Evolutionary conservation across 768 basidiomycete genomes (phyloP).

Genomic region (Boletus rufocinnamomeus): DNA sequence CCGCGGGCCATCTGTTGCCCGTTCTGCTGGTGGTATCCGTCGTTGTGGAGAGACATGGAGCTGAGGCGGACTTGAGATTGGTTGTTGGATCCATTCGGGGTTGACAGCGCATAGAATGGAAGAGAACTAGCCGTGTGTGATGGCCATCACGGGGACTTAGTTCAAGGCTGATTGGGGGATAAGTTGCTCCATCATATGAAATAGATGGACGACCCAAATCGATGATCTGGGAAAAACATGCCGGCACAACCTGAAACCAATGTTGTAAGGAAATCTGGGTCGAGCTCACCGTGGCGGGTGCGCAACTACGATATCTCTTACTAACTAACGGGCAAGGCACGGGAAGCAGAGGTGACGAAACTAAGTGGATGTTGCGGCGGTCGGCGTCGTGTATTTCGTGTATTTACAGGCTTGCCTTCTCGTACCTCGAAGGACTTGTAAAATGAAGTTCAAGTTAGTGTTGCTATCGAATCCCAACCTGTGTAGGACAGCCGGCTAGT

Average conservation of each 20-base stretch:
- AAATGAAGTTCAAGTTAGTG: too few species aligned
- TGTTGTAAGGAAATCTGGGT: not conserved
- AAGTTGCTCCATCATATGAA: not conserved
- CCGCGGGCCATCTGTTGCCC: not conserved
- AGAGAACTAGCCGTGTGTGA: not conserved
- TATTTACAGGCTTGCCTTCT: too few species aligned
- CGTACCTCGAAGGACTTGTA: too few species aligned
- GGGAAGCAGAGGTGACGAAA: too few species aligned
- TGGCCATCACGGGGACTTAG: not conserved
- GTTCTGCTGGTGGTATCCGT: not conserved
- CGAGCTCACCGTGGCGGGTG: not conserved
- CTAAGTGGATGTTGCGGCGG: too few species aligned
- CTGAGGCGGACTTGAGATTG: not conserved
- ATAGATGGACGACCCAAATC: not conserved
- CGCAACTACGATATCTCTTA: too few species aligned
- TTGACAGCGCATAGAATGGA: not conserved
- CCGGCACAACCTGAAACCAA: not conserved
- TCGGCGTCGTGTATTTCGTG: too few species aligned
- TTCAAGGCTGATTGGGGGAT: not conserved
- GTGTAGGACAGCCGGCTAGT: too few species aligned
- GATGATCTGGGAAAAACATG: not conserved
- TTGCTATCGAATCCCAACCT: too few species aligned
- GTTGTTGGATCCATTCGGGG: not conserved
- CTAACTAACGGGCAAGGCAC: too few species aligned
- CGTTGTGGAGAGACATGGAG: constrained; percentile 6